Conservation (phyloP, 2,329 filamentous ascomycete genomes). For the Incumbomyces delicatus region DNA sequence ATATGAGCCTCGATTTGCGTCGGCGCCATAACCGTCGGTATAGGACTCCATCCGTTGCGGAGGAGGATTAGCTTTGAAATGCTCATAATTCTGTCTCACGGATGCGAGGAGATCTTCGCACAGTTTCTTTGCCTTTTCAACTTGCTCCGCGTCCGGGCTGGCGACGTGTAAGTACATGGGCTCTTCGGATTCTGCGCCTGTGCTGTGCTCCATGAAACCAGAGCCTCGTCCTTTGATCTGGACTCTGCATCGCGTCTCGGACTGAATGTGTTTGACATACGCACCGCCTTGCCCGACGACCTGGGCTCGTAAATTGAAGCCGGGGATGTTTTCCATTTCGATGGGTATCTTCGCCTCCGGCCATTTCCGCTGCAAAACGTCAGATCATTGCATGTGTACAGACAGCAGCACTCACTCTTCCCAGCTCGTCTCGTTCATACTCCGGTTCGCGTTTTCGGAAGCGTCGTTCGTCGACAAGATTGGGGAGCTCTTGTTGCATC, state of each 20-base stretch:
- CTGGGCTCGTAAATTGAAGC: slow-evolving; percentile 92
- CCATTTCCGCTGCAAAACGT: slow-evolving; percentile 73
- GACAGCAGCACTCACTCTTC: slow-evolving; percentile 52
- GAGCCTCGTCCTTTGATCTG: slow-evolving; percentile 97
- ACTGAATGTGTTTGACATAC: slow-evolving; percentile 97
- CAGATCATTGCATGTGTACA: not conserved
- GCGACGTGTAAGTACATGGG: slow-evolving; percentile 95
- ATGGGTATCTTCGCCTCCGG: slow-evolving; percentile 92
- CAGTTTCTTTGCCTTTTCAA: slow-evolving; percentile 75
- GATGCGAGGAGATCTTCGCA: slow-evolving; percentile 81
- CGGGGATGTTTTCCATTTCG: slow-evolving; percentile 77
- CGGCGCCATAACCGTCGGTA: slow-evolving; percentile 42
- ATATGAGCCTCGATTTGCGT: slow-evolving; percentile 33
- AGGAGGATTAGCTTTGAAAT: slow-evolving; percentile 70
- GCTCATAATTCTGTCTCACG: slow-evolving; percentile 81
- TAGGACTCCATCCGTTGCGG: slow-evolving; percentile 44
- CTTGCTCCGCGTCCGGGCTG: slow-evolving; percentile 80
- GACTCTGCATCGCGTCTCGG: slow-evolving; percentile 87
- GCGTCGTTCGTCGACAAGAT: slow-evolving; percentile 85
- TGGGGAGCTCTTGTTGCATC: slow-evolving; percentile 91
- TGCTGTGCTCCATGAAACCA: slow-evolving; percentile 81
- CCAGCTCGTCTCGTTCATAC: slow-evolving; percentile 83
- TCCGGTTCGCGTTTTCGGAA: slow-evolving; percentile 78
- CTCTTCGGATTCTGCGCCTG: slow-evolving; percentile 85
- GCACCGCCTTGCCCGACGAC: slow-evolving; percentile 90